A percentile compares a stretch with the other conserved stretches of the same genome.
These are phyloP conservation scores for Aspergillus fumigatiaffinis DNA, from an alignment of 2,329 filamentous ascomycete species.

Conservation along the genomic window DNA sequence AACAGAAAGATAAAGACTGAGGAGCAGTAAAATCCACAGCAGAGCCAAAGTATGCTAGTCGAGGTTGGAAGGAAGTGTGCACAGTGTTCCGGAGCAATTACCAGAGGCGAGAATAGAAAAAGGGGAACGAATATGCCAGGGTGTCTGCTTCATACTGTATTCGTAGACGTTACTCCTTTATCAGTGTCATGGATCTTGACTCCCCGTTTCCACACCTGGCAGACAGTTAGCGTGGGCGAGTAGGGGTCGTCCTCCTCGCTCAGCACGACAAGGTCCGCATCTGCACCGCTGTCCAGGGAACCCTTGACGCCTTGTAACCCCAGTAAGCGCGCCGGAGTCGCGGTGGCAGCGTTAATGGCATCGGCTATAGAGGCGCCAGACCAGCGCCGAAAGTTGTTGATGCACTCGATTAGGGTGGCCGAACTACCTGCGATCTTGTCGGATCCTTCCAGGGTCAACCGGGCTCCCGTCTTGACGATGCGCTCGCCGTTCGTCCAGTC, in stretches of 20 bases:
- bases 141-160: not conserved
- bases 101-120: not conserved
- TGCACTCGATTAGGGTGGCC: slow-evolving; percentile 41
- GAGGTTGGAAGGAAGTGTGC: not conserved
- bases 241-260: slow-evolving; percentile 30
- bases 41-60: not conserved
- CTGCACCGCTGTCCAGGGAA: slow-evolving; percentile 35
- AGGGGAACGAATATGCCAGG: not conserved
- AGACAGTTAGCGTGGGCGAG: slow-evolving; percentile 31
- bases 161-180: slow-evolving; percentile 15
- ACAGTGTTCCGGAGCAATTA: not conserved
- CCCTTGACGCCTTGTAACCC: slow-evolving; percentile 39
- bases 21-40: no score
- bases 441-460: slow-evolving; percentile 72
- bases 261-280: slow-evolving; percentile 41
- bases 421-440: slow-evolving; percentile 71
- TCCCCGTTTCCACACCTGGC: slow-evolving; percentile 44
- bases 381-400: slow-evolving; percentile 44
- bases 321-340: slow-evolving; percentile 37
- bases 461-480: slow-evolving; percentile 59
- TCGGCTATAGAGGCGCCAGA: slow-evolving; percentile 36
- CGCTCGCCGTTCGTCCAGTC: slow-evolving; percentile 74
- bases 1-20: not conserved
- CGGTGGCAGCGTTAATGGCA: slow-evolving; percentile 38
- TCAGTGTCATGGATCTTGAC: slow-evolving; percentile 37